Conservation (phyloP, 306 rosid genomes). For the Vigna angularis region DNA sequence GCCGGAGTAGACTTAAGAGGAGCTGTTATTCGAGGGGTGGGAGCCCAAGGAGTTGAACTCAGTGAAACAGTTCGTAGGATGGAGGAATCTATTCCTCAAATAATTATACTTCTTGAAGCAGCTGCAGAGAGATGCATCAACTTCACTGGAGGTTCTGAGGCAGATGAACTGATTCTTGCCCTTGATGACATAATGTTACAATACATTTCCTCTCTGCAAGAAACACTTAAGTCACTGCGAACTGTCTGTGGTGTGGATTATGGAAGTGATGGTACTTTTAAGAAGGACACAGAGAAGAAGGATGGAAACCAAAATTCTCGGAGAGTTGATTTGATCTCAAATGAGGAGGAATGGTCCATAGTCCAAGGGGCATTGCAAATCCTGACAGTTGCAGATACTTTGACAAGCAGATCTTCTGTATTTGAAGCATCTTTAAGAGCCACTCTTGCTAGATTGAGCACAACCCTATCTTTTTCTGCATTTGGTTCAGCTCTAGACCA, state of each 20-base stretch:
- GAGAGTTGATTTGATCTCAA: constrained; percentile 75
- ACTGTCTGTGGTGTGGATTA: constrained; percentile 94
- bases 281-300: constrained; percentile 83
- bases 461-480: constrained; percentile 78
- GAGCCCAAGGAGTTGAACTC: constrained; percentile 99
- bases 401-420: constrained; percentile 98
- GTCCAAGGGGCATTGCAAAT: constrained; percentile 99
- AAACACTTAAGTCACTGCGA: constrained; percentile 90
- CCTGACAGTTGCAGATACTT: constrained; percentile 91
- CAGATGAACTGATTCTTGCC: constrained; percentile 90
- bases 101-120: constrained; percentile 92
- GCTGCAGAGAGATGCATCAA: constrained; percentile 95
- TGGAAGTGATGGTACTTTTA: constrained; percentile 63
- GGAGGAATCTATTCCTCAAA: constrained; percentile 99
- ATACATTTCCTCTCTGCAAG: constrained; percentile 87
- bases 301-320: constrained; percentile 74
- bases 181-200: constrained; percentile 93
- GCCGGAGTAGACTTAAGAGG: constrained; percentile 97
- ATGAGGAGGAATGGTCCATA: constrained; percentile 99
- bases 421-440: constrained; percentile 98
- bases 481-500: constrained; percentile 90
- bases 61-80: constrained; percentile 99
- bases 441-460: constrained; percentile 93
- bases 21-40: constrained; percentile 97
- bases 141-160: constrained; percentile 99